These are phyloP conservation scores for Microdochium trichocladiopsis DNA, from an alignment of 2,329 filamentous ascomycete species.

Conservation along the genomic window DNA sequence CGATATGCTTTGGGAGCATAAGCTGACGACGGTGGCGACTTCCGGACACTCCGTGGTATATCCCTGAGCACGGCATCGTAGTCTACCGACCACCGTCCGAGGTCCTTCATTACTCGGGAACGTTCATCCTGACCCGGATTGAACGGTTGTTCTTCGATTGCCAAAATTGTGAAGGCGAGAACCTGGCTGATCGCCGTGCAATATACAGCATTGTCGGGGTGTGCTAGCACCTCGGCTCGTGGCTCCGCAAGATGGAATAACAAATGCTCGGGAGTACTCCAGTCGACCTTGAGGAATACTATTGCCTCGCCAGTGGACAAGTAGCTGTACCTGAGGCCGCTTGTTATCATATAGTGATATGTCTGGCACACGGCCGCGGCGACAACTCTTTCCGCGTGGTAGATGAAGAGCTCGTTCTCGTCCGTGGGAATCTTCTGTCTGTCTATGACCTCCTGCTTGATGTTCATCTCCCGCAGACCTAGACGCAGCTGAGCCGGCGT, in stretches of 20 bases:
- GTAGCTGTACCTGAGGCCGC: no score
- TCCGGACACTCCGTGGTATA: not conserved
- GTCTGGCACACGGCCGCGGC: no score
- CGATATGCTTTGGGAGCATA: not conserved
- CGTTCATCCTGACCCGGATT: not conserved
- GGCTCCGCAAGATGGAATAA: not conserved
- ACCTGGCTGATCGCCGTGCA: not conserved
- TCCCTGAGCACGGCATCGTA: not conserved
- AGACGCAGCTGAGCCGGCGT: conserved; percentile 5
- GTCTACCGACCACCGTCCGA: not conserved
- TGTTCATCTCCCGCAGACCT: no score
- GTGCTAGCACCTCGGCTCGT: not conserved
- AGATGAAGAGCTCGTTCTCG: no score
- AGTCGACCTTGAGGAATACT: no score
- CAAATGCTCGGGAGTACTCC: not conserved
- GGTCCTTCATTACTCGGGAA: not conserved
- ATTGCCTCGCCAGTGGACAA: no score
- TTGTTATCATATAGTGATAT: no score
- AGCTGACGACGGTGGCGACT: not conserved
- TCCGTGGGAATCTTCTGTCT: no score
- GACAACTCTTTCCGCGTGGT: no score
- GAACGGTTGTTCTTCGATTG: not conserved
- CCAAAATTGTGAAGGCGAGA: not conserved
- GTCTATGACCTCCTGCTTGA: no score
- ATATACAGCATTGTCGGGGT: not conserved